Evolutionary conservation across 2,329 filamentous ascomycete genomes (phyloP).

Genomic region (Exophiala mesophila): DNA sequence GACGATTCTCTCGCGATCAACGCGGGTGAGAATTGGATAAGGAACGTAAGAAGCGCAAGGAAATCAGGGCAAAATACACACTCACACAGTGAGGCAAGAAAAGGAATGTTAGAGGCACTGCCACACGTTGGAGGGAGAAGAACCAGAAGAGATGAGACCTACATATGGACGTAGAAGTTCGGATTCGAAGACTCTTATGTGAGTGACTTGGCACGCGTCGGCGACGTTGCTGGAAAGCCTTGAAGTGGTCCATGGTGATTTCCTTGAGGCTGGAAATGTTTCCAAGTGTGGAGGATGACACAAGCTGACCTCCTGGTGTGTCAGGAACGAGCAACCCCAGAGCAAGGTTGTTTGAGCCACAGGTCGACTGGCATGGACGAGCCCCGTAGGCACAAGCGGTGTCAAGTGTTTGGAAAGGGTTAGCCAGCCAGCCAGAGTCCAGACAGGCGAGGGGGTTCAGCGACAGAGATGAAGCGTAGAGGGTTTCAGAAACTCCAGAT

Average conservation of each 20-base stretch:
- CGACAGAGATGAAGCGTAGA: conserved; percentile 21
- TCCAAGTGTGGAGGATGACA: conserved; percentile 21
- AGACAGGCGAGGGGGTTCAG: conserved; percentile 12
- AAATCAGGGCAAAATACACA: conserved; percentile 16
- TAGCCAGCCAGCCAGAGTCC: conserved; percentile 9
- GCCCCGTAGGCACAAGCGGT: conserved; percentile 17
- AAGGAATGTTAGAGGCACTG: conserved; percentile 26
- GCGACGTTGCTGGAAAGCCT: not conserved
- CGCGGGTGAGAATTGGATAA: conserved; percentile 21
- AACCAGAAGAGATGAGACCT: conserved; percentile 10
- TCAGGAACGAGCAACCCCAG: conserved; percentile 9
- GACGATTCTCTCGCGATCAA: conserved; percentile 25
- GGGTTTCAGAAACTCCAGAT: conserved; percentile 14
- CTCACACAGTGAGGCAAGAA: conserved; percentile 6
- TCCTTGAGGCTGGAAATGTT: conserved; percentile 26
- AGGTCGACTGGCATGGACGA: conserved; percentile 19
- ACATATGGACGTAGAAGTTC: conserved; percentile 1
- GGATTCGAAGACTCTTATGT: conserved; percentile 22
- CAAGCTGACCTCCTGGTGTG: conserved; percentile 15
- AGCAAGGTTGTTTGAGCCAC: conserved; percentile 19
- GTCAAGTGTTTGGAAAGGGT: conserved; percentile 21
- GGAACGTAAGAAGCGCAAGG: conserved; percentile 16
- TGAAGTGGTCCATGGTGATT: conserved; percentile 20
- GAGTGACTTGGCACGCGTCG: conserved; percentile 16
- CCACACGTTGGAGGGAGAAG: conserved; percentile 22